Evolutionary conservation across 352 stramenopile genomes (phyloP).

Genomic region (Phytophthora litchii): DNA sequence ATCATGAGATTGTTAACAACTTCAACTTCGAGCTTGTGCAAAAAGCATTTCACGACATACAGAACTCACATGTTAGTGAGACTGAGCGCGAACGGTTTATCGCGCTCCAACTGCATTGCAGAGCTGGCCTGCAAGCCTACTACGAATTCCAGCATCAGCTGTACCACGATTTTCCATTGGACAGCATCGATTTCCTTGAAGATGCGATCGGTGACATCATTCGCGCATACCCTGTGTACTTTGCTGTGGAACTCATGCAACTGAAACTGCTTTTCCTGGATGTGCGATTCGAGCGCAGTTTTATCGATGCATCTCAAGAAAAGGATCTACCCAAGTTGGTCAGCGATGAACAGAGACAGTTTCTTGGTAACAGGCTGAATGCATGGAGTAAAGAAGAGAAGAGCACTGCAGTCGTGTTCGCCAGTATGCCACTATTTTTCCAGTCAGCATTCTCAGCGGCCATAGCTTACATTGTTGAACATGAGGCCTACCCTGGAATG

Average conservation of each 20-base stretch:
- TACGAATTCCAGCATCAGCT: conserved; percentile 83
- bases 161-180: conserved; percentile 46
- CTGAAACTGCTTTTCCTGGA: conserved; percentile 74
- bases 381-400: conserved; percentile 22
- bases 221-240: conserved; percentile 44
- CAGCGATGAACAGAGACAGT: conserved; percentile 34
- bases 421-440: conserved; percentile 71
- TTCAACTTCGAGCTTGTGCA: conserved; percentile 57
- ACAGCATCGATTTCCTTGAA: conserved; percentile 46
- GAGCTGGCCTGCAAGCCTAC: conserved; percentile 58
- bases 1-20: conserved; percentile 84
- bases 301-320: conserved; percentile 24
- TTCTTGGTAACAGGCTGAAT: conserved; percentile 20
- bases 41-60: conserved; percentile 23
- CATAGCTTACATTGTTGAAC: conserved; percentile 59
- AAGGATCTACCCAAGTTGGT: conserved; percentile 34
- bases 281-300: conserved; percentile 66
- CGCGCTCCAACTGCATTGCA: conserved; percentile 55
- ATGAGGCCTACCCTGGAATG: conserved; percentile 71
- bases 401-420: conserved; percentile 47
- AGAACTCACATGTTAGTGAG: background rate
- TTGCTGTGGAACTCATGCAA: conserved; percentile 41
- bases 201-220: conserved; percentile 45
- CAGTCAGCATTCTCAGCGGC: conserved; percentile 55
- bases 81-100: conserved; percentile 29